Evolutionary conservation across 352 stramenopile species (phyloP).

Genomic region (Phytophthora hibernalis): DNA sequence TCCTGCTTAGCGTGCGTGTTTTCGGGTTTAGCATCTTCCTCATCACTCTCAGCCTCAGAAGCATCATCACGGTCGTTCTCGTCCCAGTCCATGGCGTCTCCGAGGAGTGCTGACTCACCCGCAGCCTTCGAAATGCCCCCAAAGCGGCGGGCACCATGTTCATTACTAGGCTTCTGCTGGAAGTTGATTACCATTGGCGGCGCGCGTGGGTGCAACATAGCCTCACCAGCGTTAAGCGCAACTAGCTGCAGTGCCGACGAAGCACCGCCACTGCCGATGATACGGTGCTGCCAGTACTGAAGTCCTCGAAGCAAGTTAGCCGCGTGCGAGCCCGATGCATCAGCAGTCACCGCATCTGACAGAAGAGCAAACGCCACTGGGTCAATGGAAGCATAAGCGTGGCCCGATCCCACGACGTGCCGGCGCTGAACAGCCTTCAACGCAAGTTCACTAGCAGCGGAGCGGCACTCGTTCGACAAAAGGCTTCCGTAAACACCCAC

Average conservation of each 20-base stretch:
- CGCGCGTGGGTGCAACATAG: conserved; percentile 73
- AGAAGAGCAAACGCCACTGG: conserved; percentile 63
- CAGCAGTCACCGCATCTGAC: conserved; percentile 57
- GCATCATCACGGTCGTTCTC: conserved; percentile 34
- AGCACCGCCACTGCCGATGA: conserved; percentile 25
- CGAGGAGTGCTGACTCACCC: conserved; percentile 21
- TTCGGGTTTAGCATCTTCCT: conserved; percentile 13
- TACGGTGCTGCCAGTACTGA: conserved; percentile 58
- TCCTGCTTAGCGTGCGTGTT: conserved; percentile 25
- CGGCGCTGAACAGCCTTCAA: conserved; percentile 48
- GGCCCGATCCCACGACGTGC: conserved; percentile 26
- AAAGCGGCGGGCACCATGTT: conserved; percentile 23
- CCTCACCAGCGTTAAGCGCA: conserved; percentile 69
- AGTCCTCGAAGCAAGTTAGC: conserved; percentile 63
- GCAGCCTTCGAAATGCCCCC: background rate
- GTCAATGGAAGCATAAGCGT: conserved; percentile 34
- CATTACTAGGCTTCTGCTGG: conserved; percentile 31
- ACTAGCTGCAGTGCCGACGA: conserved; percentile 53
- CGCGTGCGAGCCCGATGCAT: conserved; percentile 60
- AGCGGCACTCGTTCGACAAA: conserved; percentile 52
- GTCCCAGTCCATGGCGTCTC: conserved; percentile 47
- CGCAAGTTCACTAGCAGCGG: conserved; percentile 51
- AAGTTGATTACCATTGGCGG: conserved; percentile 74
- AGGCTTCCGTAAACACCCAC: conserved; percentile 70
- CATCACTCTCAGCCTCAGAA: conserved; percentile 14